phyloP scores from a whole-genome alignment of 208 protist species.

The Crithidia bombi region DNA sequence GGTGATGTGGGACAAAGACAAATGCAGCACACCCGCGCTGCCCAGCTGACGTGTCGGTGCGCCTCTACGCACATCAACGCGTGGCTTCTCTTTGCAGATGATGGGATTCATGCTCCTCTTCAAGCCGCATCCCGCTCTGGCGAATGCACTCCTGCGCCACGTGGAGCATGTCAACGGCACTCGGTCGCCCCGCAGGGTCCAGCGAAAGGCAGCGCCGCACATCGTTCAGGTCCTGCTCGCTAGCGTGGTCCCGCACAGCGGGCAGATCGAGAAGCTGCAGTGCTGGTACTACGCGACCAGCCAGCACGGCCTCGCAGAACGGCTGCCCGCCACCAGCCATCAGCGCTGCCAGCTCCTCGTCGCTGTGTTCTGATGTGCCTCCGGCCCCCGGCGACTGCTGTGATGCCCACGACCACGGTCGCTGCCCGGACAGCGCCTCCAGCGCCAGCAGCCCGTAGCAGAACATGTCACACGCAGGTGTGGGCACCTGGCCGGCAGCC shows the following conservation, averaged over 20 bases:
- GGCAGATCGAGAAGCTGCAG: background rate
- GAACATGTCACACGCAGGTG: constrained; percentile 66
- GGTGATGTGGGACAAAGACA: too few species aligned
- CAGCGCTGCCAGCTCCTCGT: constrained; percentile 26
- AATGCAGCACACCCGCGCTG: too few species aligned
- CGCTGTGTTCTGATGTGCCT: background rate
- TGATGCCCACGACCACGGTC: constrained; percentile 42
- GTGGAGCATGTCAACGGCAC: too few species aligned
- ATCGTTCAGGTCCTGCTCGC: too few species aligned
- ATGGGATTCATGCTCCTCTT: too few species aligned
- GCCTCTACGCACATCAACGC: too few species aligned
- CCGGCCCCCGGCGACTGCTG: background rate
- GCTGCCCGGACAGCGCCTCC: constrained; percentile 41
- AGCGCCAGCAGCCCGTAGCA: constrained; percentile 55
- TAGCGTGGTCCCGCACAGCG: background rate
- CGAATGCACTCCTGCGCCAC: too few species aligned
- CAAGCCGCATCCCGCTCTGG: too few species aligned
- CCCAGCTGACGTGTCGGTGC: too few species aligned
- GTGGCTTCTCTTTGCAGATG: too few species aligned
- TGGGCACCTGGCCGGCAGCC: constrained; percentile 42
- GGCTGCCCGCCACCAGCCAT: background rate
- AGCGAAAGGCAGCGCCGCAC: too few species aligned
- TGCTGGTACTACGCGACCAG: background rate
- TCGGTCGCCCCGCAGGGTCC: too few species aligned
- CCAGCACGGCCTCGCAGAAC: background rate